Percentiles rank a stretch among this genome's conserved stretches.
These are phyloP conservation scores for Cladosporium sp. DNA, from an alignment of 2,329 filamentous ascomycete species.

Conservation along the genomic window DNA sequence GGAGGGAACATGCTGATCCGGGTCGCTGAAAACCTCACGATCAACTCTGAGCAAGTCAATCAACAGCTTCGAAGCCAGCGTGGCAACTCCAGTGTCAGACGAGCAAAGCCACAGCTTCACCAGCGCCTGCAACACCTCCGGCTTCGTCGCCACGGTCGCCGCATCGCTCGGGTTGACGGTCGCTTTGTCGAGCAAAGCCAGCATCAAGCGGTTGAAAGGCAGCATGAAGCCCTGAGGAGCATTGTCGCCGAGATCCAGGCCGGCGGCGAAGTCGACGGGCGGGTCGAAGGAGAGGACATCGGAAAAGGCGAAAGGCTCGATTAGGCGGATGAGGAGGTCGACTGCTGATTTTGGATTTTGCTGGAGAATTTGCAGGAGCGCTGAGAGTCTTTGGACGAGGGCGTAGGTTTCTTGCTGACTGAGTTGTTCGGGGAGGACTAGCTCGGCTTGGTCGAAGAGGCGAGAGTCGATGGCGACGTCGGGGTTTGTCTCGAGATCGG, in stretches of 20 bases:
- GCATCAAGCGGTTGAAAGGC: conserved; percentile 53
- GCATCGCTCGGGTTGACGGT: conserved; percentile 49
- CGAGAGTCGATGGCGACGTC: conserved; percentile 41
- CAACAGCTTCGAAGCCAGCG: conserved; percentile 50
- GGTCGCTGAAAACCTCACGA: conserved; percentile 28
- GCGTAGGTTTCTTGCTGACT: conserved; percentile 27
- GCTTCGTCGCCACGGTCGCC: conserved; percentile 54
- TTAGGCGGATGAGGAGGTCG: conserved; percentile 48
- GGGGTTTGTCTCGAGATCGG: conserved; percentile 41
- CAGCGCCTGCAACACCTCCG: conserved; percentile 51
- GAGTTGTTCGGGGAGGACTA: conserved; percentile 40
- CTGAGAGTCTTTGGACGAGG: conserved; percentile 45
- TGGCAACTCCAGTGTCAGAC: conserved; percentile 51
- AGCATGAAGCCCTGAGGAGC: conserved; percentile 28
- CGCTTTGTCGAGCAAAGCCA: conserved; percentile 56
- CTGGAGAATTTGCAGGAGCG: conserved; percentile 49
- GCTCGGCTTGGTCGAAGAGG: conserved; percentile 49
- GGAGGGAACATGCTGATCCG: conserved; percentile 19
- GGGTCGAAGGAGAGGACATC: conserved; percentile 45
- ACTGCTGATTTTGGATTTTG: conserved; percentile 56
- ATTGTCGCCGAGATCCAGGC: conserved; percentile 42
- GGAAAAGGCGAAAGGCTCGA: conserved; percentile 46
- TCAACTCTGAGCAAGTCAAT: conserved; percentile 51
- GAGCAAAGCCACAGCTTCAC: conserved; percentile 58
- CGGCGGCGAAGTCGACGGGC: conserved; percentile 51